Evolutionary conservation across 2,329 filamentous ascomycete genomes (phyloP), one percentile per base, ranked within the genome.

Genomic region (Neopestalotiopsis rosae): DNA sequence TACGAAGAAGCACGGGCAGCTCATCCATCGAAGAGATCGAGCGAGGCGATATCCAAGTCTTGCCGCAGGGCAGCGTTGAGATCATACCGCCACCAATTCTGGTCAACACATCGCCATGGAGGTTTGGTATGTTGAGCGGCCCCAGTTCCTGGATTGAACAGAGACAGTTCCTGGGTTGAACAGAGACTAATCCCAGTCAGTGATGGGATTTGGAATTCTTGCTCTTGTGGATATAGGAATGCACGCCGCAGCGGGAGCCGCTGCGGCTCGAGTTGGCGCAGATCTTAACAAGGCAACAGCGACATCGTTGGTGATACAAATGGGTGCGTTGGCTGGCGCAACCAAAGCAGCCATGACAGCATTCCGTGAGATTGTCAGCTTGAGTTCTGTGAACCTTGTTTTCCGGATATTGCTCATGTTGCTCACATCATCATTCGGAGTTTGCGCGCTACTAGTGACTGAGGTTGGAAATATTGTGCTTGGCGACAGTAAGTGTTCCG

Each of bases 351-450:
- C 65, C 24, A 38, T 66, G 24, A 32, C 52, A 13, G 20, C 52
- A 6, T 66, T 66, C 13, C 28, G 65, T 28, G 65, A 66, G 52
- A 66, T 66, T 17, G 52, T 66, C 13, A 20, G 17, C n/a, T 24
- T 40, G 24, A 66, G 34, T 49, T 30, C 28, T n/a, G 65, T 59
- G 9, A 66, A 66, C 34, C 5, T 66, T 12, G 65, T 66, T n/a
- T 66, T 58, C 17, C 52, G 34, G 17, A 40, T 66, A n/a, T 24
- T 66, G 30, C 34, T 66, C 30, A 57, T 66, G 45, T 32, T 66
- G n/a, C 49, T 66, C 65, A 59, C 65, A 42, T 66, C 65, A 13
- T 66, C 65, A 17, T 66, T 66, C 24, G 65, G 65, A 14, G 56
- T 66, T 13, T 66, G 65, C 65, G 28, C 65, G n/a, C 17, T 66